These are phyloP conservation scores for Trichomonas vaginalis DNA, from an alignment of 208 protist genomes.

Conservation along the genomic window DNA sequence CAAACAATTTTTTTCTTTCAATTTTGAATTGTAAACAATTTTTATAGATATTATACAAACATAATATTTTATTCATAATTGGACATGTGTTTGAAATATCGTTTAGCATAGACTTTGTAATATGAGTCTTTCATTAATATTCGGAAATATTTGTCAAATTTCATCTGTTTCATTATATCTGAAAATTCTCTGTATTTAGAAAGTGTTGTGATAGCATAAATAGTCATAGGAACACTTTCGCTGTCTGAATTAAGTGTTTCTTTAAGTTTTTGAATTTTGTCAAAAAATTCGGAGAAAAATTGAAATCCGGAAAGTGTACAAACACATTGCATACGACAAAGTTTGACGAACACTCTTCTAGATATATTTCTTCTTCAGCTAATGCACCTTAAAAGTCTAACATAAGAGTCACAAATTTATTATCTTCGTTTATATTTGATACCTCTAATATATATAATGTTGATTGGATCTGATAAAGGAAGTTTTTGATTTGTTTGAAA, in stretches of 20 bases:
- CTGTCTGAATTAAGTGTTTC: neutral
- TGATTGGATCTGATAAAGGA: too few relatives aligned
- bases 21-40: too few relatives aligned
- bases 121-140: neutral
- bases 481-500: too few relatives aligned
- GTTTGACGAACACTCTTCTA: too few relatives aligned
- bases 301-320: neutral
- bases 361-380: too few relatives aligned
- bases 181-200: neutral
- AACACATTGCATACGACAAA: neutral
- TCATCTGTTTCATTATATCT: neutral
- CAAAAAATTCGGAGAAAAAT: neutral
- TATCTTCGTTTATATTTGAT: too few relatives aligned
- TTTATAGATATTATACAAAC: too few relatives aligned
- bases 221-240: neutral
- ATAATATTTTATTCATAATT: too few relatives aligned
- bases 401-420: too few relatives aligned
- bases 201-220: neutral
- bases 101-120: neutral
- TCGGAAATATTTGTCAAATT: neutral
- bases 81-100: neutral
- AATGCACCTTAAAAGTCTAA: too few relatives aligned
- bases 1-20: too few relatives aligned
- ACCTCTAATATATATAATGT: too few relatives aligned
- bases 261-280: neutral